Conservation (phyloP, 75 land plant species). For the Selaginella moellendorffii region DNA sequence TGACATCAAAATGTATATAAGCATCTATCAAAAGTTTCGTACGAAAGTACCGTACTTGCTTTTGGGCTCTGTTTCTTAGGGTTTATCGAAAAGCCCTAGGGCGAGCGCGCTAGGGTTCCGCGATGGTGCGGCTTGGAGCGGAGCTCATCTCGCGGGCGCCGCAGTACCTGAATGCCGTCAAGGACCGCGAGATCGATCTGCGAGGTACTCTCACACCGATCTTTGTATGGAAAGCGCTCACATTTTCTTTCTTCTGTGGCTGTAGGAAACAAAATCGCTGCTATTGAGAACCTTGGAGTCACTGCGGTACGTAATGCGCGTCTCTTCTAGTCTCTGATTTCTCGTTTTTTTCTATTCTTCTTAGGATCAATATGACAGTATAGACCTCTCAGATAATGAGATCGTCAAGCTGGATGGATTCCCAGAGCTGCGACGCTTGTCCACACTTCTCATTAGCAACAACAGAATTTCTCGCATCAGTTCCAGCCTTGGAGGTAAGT, state of each 20-base stretch:
- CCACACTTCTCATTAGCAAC: constrained; percentile 77
- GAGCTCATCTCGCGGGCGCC: constrained; percentile 77
- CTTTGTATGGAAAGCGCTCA: neutral
- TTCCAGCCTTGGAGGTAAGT: constrained; percentile 70
- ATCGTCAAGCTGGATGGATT: constrained; percentile 95
- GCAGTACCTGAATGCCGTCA: constrained; percentile 84
- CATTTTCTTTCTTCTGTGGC: neutral
- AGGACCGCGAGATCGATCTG: constrained; percentile 79
- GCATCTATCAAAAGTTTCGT: no score
- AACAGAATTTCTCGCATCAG: constrained; percentile 93
- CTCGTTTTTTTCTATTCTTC: constrained; percentile 4
- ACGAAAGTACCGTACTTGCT: no score
- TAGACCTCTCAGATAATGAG: constrained; percentile 97
- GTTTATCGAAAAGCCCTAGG: no score
- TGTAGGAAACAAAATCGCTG: constrained; percentile 92
- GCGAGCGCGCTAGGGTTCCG: neutral
- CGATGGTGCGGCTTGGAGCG: constrained; percentile 71
- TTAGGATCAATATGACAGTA: constrained; percentile 95
- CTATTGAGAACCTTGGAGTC: constrained; percentile 85
- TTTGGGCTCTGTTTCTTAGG: no score
- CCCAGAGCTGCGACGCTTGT: constrained; percentile 64
- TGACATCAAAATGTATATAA: no score
- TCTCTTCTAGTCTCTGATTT: neutral
- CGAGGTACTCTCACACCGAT: constrained; percentile 37
- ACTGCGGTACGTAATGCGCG: constrained; percentile 62